phyloP scores from a whole-genome alignment of 352 stramenopile species.

The Phytophthora niederhauseri region DNA sequence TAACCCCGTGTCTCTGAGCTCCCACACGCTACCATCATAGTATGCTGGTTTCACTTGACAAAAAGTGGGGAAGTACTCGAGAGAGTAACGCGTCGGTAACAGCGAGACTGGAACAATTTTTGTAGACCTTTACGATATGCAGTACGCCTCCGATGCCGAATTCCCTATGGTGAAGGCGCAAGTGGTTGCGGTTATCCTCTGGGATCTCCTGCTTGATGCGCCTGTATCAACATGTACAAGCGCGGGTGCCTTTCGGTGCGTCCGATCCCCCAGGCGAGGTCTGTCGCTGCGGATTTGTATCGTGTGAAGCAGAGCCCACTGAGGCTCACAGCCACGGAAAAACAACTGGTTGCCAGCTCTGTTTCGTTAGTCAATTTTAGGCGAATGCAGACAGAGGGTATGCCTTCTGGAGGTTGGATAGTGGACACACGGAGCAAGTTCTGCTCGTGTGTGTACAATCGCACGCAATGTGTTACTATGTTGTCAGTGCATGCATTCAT shows the following conservation, averaged over 20 bases:
- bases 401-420: constrained; percentile 2
- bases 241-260: not conserved
- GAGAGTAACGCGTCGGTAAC: not conserved
- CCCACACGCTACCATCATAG: not conserved
- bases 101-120: not conserved
- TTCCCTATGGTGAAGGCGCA: not conserved
- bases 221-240: not conserved
- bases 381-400: constrained; percentile 1
- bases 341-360: not conserved
- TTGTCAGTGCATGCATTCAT: not conserved
- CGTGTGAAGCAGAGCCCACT: not conserved
- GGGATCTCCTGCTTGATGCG: not conserved
- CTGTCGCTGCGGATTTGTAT: not conserved
- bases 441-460: not conserved
- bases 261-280: not conserved
- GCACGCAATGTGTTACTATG: not conserved
- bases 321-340: not conserved
- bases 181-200: not conserved
- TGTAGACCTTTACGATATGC: not conserved
- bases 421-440: not conserved
- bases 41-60: not conserved
- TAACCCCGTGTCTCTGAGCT: not conserved
- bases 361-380: not conserved
- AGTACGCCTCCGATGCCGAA: not conserved
- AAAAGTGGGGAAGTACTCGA: not conserved